These are phyloP conservation scores for Lichtheimia ramosa DNA, from an alignment of 371 early-diverging fungal genomes.

Conservation along the genomic window DNA sequence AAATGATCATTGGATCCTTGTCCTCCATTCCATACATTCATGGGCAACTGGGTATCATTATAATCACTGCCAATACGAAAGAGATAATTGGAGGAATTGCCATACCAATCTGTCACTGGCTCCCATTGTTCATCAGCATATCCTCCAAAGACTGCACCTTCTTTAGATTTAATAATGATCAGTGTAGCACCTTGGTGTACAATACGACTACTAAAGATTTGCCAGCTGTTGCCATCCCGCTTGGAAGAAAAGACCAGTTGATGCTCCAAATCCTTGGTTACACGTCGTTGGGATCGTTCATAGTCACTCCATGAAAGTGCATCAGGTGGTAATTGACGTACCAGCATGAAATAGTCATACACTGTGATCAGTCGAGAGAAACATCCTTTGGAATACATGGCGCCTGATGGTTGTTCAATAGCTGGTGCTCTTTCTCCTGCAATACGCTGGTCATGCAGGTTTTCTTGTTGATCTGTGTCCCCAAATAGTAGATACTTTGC, in stretches of 20 bases:
- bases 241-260: constrained; percentile 57
- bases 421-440: constrained; percentile 24
- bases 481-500: neutral
- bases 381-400: constrained; percentile 1
- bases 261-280: constrained; percentile 18
- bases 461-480: constrained; percentile 15
- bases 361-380: constrained; percentile 34
- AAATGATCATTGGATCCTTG: constrained; percentile 73
- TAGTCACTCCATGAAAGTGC: constrained; percentile 29
- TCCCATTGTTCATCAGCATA: constrained; percentile 67
- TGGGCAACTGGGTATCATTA: neutral
- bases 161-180: constrained; percentile 48
- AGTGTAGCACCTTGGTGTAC: constrained; percentile 57
- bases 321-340: constrained; percentile 25
- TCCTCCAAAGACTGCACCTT: constrained; percentile 69
- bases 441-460: constrained; percentile 20
- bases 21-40: constrained; percentile 26
- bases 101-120: constrained; percentile 72
- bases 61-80: constrained; percentile 34
- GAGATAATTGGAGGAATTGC: constrained; percentile 63
- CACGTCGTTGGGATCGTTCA: constrained; percentile 19
- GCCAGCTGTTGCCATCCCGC: constrained; percentile 65
- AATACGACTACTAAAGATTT: constrained; percentile 49
- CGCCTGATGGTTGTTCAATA: constrained; percentile 7
- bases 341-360: constrained; percentile 37